Evolutionary conservation across 805 yeast species (phyloP).

Genomic region (Schwanniomyces polymorphus): DNA sequence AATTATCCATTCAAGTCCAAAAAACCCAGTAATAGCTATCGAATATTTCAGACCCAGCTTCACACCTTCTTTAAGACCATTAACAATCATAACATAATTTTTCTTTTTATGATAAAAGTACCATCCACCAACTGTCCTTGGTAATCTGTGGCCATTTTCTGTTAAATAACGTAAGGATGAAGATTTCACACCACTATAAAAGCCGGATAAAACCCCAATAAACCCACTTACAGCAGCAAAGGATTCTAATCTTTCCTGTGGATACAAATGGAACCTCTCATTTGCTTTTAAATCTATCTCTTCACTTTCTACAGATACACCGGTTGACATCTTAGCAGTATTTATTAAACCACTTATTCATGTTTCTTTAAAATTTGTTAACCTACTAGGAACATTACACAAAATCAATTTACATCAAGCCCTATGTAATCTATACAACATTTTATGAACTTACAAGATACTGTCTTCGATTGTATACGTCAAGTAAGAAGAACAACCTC

Average conservation of each 20-base stretch:
- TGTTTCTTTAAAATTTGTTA: not conserved
- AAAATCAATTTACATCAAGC: not conserved
- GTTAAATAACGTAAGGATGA: conserved; percentile 66
- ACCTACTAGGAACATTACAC: not conserved
- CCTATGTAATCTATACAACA: not conserved
- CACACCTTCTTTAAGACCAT: conserved; percentile 53
- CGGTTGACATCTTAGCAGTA: not conserved
- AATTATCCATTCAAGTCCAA: conserved; percentile 61
- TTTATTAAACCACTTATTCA: not conserved
- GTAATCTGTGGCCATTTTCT: conserved; percentile 80
- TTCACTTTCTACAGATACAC: not conserved
- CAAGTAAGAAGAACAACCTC: not conserved
- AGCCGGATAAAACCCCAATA: conserved; percentile 55
- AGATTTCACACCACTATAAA: conserved; percentile 55
- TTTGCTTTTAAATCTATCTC: conserved; percentile 9
- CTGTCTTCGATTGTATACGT: not conserved
- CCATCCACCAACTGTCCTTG: conserved; percentile 80
- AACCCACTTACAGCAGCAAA: conserved; percentile 36
- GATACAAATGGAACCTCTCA: conserved; percentile 52
- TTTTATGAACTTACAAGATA: not conserved
- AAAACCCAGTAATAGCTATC: conserved; percentile 46
- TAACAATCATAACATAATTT: conserved; percentile 67
- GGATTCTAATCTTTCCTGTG: conserved; percentile 45
- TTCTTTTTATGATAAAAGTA: conserved; percentile 83
- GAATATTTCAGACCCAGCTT: conserved; percentile 37